Base-by-base conservation (phyloP, 2,329 filamentous ascomycete genomes). In the Helotiales sp. region DNA sequence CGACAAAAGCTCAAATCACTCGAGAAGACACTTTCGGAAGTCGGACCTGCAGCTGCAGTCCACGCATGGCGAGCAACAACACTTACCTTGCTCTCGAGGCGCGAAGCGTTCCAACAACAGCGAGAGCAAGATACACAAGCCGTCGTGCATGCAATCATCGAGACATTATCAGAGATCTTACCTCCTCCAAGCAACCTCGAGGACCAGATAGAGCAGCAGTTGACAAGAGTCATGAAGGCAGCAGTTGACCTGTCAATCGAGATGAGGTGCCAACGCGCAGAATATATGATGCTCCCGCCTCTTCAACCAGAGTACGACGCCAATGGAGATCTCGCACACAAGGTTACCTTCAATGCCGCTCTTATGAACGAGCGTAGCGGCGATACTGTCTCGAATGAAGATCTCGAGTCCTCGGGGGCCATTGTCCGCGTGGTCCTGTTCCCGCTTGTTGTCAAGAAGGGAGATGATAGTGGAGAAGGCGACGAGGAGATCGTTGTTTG, bases 281-380 rank as follows among this genome's bases (percentile, higher is more conserved):
- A 98, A 77, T 99, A 96, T 78, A 95, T 96, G 79, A 99, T 99
- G 93, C 86, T 98, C 17, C 93, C 95, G 27, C 95, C 95, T 4
- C 80, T 96, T 55, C 91, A 95, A 73, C 95, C 95, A 22, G 92
- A 97, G 73, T 98, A 96, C 74, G 93, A 98, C 74, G 88, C 87
- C 67, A 91, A 95, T 62, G 95, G 95, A 66, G 93, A 98, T 69
- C 83, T 99, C 8, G 82, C 88, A 15, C 89, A 90, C 54, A 93
- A 93, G 56, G 91, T 98, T 9, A 82, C 86, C 59, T 99, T 99
- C 83, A 96, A 96, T 70, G 89, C 93, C 1, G 84, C 89, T 30
- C 84, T 96, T 69, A 98, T 99, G 93, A 96, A 95, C 69, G 93
- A 97, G 77, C 88, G 91, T 57, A 91, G 87, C 59, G 88, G 89